phyloP scores from a whole-genome alignment of 2,329 filamentous ascomycete genomes.

The Chaetomiaceae sp. region DNA sequence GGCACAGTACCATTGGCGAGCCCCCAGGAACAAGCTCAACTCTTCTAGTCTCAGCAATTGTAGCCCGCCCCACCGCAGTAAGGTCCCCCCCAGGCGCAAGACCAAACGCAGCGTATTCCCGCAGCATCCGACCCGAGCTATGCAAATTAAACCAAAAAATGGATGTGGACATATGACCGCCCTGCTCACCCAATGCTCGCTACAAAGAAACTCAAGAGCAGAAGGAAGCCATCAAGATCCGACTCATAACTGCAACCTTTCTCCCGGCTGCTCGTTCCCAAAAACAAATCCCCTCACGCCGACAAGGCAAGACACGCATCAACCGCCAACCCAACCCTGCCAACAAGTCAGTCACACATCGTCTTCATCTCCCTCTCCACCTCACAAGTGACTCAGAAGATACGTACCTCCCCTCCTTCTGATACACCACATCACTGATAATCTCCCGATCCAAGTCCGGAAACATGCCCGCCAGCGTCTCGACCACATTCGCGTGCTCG shows the following conservation, averaged over 20 bases:
- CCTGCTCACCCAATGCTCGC: constrained; percentile 12
- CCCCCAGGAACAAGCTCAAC: background rate
- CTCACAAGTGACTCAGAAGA: background rate
- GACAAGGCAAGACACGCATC: constrained; percentile 74
- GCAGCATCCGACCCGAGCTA: background rate
- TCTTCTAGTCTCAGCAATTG: no score
- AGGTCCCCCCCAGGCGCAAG: no score
- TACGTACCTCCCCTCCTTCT: constrained; percentile 85
- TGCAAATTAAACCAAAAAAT: constrained; percentile 13
- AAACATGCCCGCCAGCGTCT: constrained; percentile 94
- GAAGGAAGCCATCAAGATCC: background rate
- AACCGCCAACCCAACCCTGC: constrained; percentile 74
- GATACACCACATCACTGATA: constrained; percentile 92
- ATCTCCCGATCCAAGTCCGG: constrained; percentile 89
- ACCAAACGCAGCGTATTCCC: no score
- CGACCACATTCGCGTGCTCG: constrained; percentile 86
- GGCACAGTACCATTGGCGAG: no score
- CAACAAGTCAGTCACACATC: constrained; percentile 10
- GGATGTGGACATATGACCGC: constrained; percentile 2
- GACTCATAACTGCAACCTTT: background rate
- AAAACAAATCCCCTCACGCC: constrained; percentile 25
- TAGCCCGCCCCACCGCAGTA: no score
- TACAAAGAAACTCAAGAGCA: background rate
- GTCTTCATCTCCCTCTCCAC: background rate
- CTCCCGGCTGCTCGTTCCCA: background rate